Percentiles rank a stretch among this genome's conserved stretches.
Evolutionary conservation across 768 basidiomycete genomes (phyloP).

Genomic region (Rhizopogon sp.): DNA sequence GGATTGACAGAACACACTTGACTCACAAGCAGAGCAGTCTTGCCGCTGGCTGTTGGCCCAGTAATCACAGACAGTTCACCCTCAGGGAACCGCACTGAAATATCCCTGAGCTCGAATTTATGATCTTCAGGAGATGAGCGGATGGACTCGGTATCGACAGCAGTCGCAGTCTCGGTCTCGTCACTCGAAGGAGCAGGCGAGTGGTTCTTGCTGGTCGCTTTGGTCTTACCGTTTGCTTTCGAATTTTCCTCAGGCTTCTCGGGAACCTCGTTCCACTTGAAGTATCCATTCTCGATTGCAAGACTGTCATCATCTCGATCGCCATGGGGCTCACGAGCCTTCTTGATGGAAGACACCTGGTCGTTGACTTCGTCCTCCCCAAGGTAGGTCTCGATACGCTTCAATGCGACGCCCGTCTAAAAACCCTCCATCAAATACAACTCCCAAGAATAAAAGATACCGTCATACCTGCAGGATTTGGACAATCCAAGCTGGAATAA

Average conservation of each 20-base stretch:
- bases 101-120: constrained; percentile 37
- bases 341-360: constrained; percentile 55
- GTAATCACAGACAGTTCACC: constrained; percentile 43
- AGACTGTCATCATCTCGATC: constrained; percentile 29
- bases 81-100: constrained; percentile 42
- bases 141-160: constrained; percentile 12
- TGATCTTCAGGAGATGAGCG: constrained; percentile 19
- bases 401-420: constrained; percentile 50
- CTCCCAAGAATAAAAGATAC: not conserved
- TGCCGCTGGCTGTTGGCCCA: constrained; percentile 45
- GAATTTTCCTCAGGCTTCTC: constrained; percentile 20
- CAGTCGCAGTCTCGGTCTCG: constrained; percentile 4
- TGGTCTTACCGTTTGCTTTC: constrained; percentile 17
- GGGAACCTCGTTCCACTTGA: constrained; percentile 53
- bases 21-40: constrained; percentile 40
- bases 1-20: not conserved
- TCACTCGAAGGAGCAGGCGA: not conserved
- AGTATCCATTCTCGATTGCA: constrained; percentile 45
- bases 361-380: constrained; percentile 59
- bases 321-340: constrained; percentile 14
- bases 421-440: not conserved
- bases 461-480: constrained; percentile 55
- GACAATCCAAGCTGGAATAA: constrained; percentile 77
- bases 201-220: constrained; percentile 3
- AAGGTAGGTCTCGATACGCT: constrained; percentile 57